Evolutionary conservation across 352 stramenopile genomes (phyloP).

Genomic region (Globisporangium lucens): DNA sequence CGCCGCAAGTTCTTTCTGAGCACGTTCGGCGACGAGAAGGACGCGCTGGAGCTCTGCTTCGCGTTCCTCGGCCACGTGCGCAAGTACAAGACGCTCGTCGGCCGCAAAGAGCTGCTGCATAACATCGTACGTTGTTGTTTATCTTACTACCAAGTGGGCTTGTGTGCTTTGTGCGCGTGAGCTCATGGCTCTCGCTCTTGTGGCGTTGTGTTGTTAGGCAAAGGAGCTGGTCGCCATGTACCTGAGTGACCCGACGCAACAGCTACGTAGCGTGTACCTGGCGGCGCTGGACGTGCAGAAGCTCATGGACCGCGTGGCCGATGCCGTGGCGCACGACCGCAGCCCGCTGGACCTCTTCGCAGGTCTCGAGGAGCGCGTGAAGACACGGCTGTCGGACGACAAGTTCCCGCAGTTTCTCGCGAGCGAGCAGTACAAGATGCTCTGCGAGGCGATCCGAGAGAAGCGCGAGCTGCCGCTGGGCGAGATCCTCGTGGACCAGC

Average conservation of each 20-base stretch:
- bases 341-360: slow-evolving; percentile 59
- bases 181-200: not conserved
- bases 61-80: slow-evolving; percentile 52
- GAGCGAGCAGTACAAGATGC: slow-evolving; percentile 39
- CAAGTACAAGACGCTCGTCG: slow-evolving; percentile 55
- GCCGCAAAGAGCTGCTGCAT: slow-evolving; percentile 40
- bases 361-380: slow-evolving; percentile 53
- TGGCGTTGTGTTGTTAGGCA: slow-evolving; percentile 25
- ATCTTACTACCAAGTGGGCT: not conserved
- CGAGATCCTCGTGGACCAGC: slow-evolving; percentile 56
- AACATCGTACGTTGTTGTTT: slow-evolving; percentile 27
- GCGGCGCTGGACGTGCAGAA: slow-evolving; percentile 15
- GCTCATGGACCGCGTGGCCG: slow-evolving; percentile 32
- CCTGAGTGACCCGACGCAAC: slow-evolving; percentile 28
- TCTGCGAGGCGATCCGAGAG: slow-evolving; percentile 53
- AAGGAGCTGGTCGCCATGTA: slow-evolving; percentile 43
- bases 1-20: slow-evolving; percentile 55
- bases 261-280: slow-evolving; percentile 22
- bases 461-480: slow-evolving; percentile 58
- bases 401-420: slow-evolving; percentile 52
- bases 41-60: slow-evolving; percentile 54
- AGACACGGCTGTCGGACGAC: slow-evolving; percentile 39
- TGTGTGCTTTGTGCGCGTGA: not conserved
- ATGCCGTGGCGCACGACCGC: slow-evolving; percentile 23
- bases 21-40: slow-evolving; percentile 52